Percentiles rank a stretch among this genome's conserved stretches.
Conservation (phyloP, 306 rosid species). For the Pueraria montana region DNA sequence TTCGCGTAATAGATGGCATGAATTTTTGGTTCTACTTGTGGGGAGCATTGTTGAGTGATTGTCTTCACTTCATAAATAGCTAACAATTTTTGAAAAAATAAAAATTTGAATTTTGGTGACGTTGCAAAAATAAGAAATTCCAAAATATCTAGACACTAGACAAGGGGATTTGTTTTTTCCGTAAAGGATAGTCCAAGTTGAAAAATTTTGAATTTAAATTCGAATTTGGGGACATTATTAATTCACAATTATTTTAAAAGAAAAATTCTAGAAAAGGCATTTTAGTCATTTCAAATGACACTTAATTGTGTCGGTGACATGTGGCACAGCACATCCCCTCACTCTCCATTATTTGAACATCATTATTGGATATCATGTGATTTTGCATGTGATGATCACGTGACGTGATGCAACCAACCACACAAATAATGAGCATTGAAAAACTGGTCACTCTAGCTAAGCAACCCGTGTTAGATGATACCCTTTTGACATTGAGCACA, state of each 20-base stretch:
- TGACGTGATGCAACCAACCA: slow-evolving; percentile 44
- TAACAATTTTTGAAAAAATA: neutral
- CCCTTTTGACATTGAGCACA: slow-evolving; percentile 33
- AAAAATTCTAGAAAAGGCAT: neutral
- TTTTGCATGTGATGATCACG: slow-evolving; percentile 52
- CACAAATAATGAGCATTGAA: slow-evolving; percentile 30
- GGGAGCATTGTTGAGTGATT: slow-evolving; percentile 9
- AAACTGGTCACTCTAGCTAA: neutral
- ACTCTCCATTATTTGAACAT: slow-evolving; percentile 41
- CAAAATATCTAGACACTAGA: slow-evolving; percentile 16
- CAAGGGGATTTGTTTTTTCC: neutral
- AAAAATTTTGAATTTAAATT: neutral
- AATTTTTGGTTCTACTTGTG: slow-evolving; percentile 31
- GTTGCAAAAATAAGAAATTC: slow-evolving; percentile 6
- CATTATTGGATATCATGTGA: slow-evolving; percentile 62
- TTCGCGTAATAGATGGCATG: neutral
- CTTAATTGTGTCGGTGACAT: slow-evolving; percentile 52
- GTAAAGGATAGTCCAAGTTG: neutral
- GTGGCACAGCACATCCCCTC: slow-evolving; percentile 44
- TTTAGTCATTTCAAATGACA: neutral
- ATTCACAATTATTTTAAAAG: neutral
- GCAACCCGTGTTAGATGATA: slow-evolving; percentile 35
- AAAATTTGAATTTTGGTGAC: neutral
- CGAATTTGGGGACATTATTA: neutral
- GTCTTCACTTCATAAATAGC: neutral